These are phyloP conservation scores for Diutina rugosa DNA, from an alignment of 1,139 yeast genomes.

Conservation along the genomic window DNA sequence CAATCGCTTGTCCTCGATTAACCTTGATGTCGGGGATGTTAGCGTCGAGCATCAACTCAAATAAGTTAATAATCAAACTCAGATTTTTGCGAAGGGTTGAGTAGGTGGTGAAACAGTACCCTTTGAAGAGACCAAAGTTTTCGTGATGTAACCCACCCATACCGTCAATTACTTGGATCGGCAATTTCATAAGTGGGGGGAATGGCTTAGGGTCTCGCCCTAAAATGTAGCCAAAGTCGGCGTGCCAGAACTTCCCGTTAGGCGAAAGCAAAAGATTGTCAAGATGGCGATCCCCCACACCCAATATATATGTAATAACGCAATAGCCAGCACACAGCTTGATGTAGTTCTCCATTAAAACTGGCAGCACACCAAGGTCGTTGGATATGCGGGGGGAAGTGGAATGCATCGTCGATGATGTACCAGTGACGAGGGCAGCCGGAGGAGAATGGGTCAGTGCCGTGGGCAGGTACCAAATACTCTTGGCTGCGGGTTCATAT, in stretches of 20 bases:
- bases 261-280: constrained; percentile 64
- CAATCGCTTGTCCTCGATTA: constrained; percentile 67
- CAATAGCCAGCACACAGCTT: constrained; percentile 97
- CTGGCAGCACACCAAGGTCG: constrained; percentile 60
- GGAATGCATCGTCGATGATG: not conserved
- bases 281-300: constrained; percentile 94
- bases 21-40: constrained; percentile 76
- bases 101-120: constrained; percentile 90
- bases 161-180: constrained; percentile 93
- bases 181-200: constrained; percentile 96
- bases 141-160: constrained; percentile 90
- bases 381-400: constrained; percentile 18
- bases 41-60: constrained; percentile 90
- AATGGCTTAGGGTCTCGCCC: constrained; percentile 98
- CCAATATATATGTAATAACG: constrained; percentile 85
- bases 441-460: constrained; percentile 3
- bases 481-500: constrained; percentile 11
- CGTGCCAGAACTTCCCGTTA: constrained; percentile 87
- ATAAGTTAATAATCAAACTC: constrained; percentile 75
- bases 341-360: constrained; percentile 86
- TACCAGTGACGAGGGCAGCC: constrained; percentile 8
- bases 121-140: constrained; percentile 76
- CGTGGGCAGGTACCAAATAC: constrained; percentile 2
- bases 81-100: constrained; percentile 83
- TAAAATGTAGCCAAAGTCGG: constrained; percentile 91